phyloP scores from a whole-genome alignment of 2,329 filamentous ascomycete genomes.

The Capronia epimyces region DNA sequence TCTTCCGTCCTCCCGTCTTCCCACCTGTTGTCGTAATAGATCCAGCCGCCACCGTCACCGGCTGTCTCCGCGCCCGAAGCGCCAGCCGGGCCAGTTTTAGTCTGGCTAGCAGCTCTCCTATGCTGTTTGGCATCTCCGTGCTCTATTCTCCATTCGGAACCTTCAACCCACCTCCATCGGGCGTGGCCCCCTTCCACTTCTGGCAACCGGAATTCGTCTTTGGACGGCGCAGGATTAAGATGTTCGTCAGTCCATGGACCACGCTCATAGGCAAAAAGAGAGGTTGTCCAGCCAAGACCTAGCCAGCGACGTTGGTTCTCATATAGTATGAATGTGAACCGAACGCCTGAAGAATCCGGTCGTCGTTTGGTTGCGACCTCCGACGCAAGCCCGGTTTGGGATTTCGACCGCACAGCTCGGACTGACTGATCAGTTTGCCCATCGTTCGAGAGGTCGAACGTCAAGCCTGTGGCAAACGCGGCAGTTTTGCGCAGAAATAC shows the following conservation, averaged over 20 bases:
- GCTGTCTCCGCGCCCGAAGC: constrained; percentile 34
- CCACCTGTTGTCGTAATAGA: constrained; percentile 99
- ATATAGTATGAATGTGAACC: constrained; percentile 93
- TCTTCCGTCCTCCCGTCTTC: constrained; percentile 81
- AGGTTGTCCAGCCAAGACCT: constrained; percentile 89
- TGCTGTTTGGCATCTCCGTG: constrained; percentile 45
- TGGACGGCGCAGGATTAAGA: constrained; percentile 70
- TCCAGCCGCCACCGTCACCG: constrained; percentile 73
- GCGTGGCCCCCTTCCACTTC: constrained; percentile 60
- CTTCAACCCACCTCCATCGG: constrained; percentile 76
- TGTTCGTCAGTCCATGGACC: constrained; percentile 95
- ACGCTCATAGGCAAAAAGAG: constrained; percentile 83
- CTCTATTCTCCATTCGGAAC: constrained; percentile 81
- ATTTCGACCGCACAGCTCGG: constrained; percentile 32
- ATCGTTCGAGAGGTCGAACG: constrained; percentile 53
- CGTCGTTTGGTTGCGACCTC: constrained; percentile 44
- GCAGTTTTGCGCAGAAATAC: constrained; percentile 64
- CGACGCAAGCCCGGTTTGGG: constrained; percentile 43
- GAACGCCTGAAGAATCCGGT: constrained; percentile 65
- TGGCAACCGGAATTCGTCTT: constrained; percentile 65
- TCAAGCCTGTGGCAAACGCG: constrained; percentile 71
- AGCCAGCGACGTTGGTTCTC: constrained; percentile 96
- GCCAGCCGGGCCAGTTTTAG: constrained; percentile 33
- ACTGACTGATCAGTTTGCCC: constrained; percentile 21
- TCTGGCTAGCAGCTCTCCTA: constrained; percentile 31